These are phyloP conservation scores for Vigna mungo DNA, from an alignment of 306 rosid genomes.

Conservation along the genomic window DNA sequence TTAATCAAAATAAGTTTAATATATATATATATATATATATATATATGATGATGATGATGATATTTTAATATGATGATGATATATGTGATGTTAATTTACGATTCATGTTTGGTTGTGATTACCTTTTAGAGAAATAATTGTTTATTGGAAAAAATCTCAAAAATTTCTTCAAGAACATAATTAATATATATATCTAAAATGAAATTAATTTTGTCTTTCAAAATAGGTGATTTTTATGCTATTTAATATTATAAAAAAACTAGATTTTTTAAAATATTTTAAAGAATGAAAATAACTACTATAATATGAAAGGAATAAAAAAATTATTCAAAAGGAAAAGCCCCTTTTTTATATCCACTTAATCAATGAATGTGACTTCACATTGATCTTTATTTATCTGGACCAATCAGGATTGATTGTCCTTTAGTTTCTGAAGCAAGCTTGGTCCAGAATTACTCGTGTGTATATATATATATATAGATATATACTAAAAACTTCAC, in stretches of 20 bases:
- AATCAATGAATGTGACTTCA: constrained; percentile 33
- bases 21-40: too few relatives aligned
- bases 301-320: neutral
- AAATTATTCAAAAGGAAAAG: neutral
- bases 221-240: neutral
- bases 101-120: neutral
- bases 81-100: neutral
- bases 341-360: constrained; percentile 21
- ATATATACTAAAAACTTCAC: constrained; percentile 28
- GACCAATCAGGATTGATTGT: constrained; percentile 41
- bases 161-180: neutral
- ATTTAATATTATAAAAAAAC: neutral
- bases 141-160: too few relatives aligned
- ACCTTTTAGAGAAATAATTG: neutral
- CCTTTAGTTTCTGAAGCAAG: constrained; percentile 24
- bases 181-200: neutral
- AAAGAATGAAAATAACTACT: neutral
- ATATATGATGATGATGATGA: too few relatives aligned
- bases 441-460: constrained; percentile 24
- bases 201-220: neutral
- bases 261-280: neutral
- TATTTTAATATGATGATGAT: too few relatives aligned
- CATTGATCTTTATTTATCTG: constrained; percentile 24
- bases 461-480: neutral
- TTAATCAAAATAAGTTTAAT: neutral